phyloP scores from a whole-genome alignment of 2,329 filamentous ascomycete species.

The Plenodomus tracheiphilus region DNA sequence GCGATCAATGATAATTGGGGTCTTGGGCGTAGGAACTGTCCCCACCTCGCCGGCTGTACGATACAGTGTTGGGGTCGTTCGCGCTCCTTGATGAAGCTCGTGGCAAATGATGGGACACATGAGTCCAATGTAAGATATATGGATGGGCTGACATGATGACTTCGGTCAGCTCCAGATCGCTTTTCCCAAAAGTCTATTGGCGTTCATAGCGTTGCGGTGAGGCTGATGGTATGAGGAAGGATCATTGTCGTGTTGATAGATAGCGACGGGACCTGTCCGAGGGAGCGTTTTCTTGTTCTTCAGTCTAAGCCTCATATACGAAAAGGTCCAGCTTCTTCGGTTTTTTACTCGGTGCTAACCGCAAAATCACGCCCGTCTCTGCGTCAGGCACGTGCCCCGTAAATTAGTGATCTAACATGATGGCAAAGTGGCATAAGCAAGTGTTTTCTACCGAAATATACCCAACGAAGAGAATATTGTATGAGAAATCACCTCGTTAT shows the following conservation, averaged over 20 bases:
- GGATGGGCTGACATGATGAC: not conserved
- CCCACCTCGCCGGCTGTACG: not conserved
- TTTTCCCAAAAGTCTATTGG: slow-evolving; percentile 14
- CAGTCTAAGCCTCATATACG: not conserved
- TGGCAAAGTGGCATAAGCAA: not conserved
- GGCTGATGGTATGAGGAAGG: slow-evolving; percentile 2
- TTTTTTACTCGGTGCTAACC: too few species aligned
- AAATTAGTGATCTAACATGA: not conserved
- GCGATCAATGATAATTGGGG: not conserved
- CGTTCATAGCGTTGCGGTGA: slow-evolving; percentile 13
- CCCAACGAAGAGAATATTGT: not conserved
- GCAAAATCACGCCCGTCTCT: not conserved
- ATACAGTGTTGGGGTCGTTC: not conserved
- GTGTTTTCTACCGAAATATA: too few species aligned
- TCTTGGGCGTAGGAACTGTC: not conserved
- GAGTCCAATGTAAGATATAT: not conserved
- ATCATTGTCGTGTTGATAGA: slow-evolving; percentile 4
- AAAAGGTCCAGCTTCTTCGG: not conserved
- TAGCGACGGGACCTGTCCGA: slow-evolving; percentile 1
- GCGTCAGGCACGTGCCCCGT: not conserved
- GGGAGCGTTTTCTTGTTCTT: not conserved
- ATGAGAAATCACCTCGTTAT: not conserved
- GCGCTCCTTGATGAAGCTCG: not conserved
- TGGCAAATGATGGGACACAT: not conserved
- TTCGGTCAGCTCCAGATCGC: not conserved